Percentiles rank a stretch among this genome's conserved stretches.
Conservation (phyloP, 2,329 filamentous ascomycete species). For the Chrysosporium queenslandicum region DNA sequence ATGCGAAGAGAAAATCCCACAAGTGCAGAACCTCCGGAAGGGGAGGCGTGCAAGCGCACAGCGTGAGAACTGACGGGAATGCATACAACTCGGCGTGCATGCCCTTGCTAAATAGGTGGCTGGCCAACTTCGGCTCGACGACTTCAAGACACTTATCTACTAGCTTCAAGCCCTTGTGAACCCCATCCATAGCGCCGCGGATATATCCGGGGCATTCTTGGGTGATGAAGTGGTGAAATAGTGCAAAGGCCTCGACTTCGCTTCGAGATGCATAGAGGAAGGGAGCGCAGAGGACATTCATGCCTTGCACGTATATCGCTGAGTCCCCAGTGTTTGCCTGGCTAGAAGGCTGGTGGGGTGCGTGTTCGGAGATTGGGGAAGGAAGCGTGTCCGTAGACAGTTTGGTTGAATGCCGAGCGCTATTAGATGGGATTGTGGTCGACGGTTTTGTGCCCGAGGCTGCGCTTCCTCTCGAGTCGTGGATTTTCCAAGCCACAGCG, state of each 20-base stretch:
- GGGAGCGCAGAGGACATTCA: constrained; percentile 94
- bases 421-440: constrained; percentile 28
- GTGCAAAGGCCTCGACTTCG: constrained; percentile 87
- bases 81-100: constrained; percentile 92
- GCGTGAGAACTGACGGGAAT: constrained; percentile 85
- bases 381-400: constrained; percentile 45
- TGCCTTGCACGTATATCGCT: constrained; percentile 91
- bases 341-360: constrained; percentile 17
- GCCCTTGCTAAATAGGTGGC: constrained; percentile 74
- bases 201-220: constrained; percentile 88
- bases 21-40: constrained; percentile 83
- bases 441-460: constrained; percentile 20
- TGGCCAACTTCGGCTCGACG: constrained; percentile 77
- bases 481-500: constrained; percentile 84
- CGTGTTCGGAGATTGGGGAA: constrained; percentile 47
- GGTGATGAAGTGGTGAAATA: constrained; percentile 80
- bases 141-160: constrained; percentile 88
- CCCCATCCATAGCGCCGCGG: constrained; percentile 90
- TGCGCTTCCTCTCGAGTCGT: constrained; percentile 50
- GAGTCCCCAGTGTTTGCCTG: constrained; percentile 52
- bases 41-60: constrained; percentile 92
- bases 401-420: constrained; percentile 6
- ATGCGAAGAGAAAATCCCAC: constrained; percentile 97
- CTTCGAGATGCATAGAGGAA: constrained; percentile 91
- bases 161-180: constrained; percentile 80